Conservation (phyloP, 2,329 filamentous ascomycete genomes). For the Stachybotrys echinatus region DNA sequence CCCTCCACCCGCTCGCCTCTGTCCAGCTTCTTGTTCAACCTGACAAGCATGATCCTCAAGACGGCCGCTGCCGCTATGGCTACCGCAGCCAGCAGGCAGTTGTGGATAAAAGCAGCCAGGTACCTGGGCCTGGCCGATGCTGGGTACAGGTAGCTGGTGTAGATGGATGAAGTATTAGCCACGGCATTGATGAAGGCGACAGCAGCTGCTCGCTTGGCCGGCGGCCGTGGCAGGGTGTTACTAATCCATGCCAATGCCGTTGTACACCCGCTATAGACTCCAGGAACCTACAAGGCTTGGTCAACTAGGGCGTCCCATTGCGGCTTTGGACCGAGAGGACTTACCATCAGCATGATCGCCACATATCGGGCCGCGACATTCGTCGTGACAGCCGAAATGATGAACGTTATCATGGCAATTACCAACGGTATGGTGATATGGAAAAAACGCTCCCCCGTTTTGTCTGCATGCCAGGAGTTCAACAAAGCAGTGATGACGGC, state of each 20-base stretch:
- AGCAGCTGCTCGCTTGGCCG: constrained; percentile 64
- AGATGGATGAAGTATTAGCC: constrained; percentile 57
- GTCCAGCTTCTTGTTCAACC: constrained; percentile 66
- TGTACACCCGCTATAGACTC: constrained; percentile 62
- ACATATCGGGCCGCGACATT: constrained; percentile 58
- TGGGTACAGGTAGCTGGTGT: constrained; percentile 63
- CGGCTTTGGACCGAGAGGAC: constrained; percentile 1
- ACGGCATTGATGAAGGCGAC: constrained; percentile 69
- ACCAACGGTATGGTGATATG: constrained; percentile 60
- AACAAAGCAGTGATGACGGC: constrained; percentile 55
- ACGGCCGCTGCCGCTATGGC: constrained; percentile 59
- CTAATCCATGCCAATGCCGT: constrained; percentile 70
- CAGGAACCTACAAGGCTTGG: constrained; percentile 34
- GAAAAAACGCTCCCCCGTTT: constrained; percentile 64
- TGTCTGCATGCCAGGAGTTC: constrained; percentile 68
- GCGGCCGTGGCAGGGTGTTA: constrained; percentile 69
- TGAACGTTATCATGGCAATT: constrained; percentile 59
- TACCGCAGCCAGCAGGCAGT: constrained; percentile 59
- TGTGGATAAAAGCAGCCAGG: constrained; percentile 60
- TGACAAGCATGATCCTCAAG: constrained; percentile 56
- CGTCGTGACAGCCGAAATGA: constrained; percentile 61
- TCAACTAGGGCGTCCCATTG: neutral
- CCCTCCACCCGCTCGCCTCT: constrained; percentile 52
- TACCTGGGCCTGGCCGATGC: constrained; percentile 36
- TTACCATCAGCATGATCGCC: constrained; percentile 65